Conservation (phyloP, 306 rosid species). For the Castanospermum australe region DNA sequence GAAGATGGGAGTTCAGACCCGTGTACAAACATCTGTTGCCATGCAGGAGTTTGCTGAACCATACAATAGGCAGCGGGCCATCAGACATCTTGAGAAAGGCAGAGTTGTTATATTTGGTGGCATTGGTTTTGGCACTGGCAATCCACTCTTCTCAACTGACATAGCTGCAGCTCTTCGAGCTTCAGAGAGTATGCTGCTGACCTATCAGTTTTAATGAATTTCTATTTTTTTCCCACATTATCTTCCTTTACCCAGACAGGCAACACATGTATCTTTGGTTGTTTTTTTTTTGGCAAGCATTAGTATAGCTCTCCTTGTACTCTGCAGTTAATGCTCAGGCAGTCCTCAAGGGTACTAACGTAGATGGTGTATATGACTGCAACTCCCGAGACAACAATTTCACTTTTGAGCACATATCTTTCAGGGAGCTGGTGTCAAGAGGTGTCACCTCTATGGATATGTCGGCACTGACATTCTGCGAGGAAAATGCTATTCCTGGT, state of each 20-base stretch:
- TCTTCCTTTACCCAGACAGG: neutral
- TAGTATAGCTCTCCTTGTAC: neutral
- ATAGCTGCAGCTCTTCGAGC: constrained; percentile 66
- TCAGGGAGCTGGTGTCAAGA: constrained; percentile 57
- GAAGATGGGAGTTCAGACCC: constrained; percentile 70
- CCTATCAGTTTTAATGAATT: neutral
- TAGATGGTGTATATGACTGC: constrained; percentile 56
- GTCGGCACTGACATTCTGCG: constrained; percentile 57
- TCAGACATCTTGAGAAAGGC: constrained; percentile 76
- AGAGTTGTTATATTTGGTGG: constrained; percentile 75
- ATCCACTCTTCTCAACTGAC: constrained; percentile 58
- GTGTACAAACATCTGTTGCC: constrained; percentile 54
- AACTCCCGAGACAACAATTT: constrained; percentile 52
- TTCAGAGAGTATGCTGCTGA: constrained; percentile 47
- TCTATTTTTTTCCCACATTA: neutral
- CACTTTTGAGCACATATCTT: constrained; percentile 57
- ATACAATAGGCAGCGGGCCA: constrained; percentile 67
- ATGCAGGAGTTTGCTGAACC: constrained; percentile 67
- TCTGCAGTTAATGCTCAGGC: constrained; percentile 60
- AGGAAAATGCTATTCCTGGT: constrained; percentile 72
- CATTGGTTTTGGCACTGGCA: constrained; percentile 55
- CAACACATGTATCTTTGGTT: neutral
- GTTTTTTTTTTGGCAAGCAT: neutral
- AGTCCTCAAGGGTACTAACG: constrained; percentile 61
- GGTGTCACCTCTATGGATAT: constrained; percentile 53